Evolutionary conservation across 2,329 filamentous ascomycete genomes (phyloP).

Genomic region (Xylariales sp.): DNA sequence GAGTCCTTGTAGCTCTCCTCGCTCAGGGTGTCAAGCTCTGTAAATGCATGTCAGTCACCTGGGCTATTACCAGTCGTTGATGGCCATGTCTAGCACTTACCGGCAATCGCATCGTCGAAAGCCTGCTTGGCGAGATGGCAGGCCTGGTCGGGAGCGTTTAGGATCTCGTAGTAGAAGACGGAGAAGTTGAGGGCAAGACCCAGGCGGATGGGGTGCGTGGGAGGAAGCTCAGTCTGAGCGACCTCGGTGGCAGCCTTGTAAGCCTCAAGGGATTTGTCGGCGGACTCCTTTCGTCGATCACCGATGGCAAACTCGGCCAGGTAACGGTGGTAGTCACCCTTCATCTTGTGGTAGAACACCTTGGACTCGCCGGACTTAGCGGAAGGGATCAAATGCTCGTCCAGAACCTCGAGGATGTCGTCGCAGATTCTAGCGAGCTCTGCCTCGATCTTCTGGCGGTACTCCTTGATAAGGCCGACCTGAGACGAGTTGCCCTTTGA

Average conservation of each 20-base stretch:
- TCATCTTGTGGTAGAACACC: slow-evolving; percentile 99
- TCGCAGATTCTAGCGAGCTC: slow-evolving; percentile 98
- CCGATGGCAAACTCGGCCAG: slow-evolving; percentile 94
- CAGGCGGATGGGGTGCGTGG: slow-evolving; percentile 89
- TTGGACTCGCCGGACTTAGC: slow-evolving; percentile 96
- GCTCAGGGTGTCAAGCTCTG: slow-evolving; percentile 92
- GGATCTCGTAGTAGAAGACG: slow-evolving; percentile 99
- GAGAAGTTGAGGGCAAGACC: slow-evolving; percentile 94
- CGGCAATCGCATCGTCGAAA: slow-evolving; percentile 92
- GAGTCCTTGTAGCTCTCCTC: slow-evolving; percentile 99
- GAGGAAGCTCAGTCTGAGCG: slow-evolving; percentile 81
- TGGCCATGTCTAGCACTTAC: slow-evolving; percentile 27
- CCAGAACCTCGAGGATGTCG: slow-evolving; percentile 91
- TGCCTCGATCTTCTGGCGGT: slow-evolving; percentile 96
- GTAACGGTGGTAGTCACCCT: slow-evolving; percentile 99
- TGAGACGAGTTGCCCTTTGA: slow-evolving; percentile 95
- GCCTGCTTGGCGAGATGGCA: slow-evolving; percentile 97
- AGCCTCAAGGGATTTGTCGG: slow-evolving; percentile 90
- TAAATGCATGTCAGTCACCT: slow-evolving; percentile 18
- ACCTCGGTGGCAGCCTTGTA: slow-evolving; percentile 95
- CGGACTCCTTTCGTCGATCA: slow-evolving; percentile 91
- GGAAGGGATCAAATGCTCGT: slow-evolving; percentile 89
- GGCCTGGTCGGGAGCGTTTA: slow-evolving; percentile 96
- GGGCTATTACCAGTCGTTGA: not conserved
- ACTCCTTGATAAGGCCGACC: slow-evolving; percentile 91